Evolutionary conservation across 371 early-diverging fungal species (phyloP).

Genomic region (Apophysomyces elegans): DNA sequence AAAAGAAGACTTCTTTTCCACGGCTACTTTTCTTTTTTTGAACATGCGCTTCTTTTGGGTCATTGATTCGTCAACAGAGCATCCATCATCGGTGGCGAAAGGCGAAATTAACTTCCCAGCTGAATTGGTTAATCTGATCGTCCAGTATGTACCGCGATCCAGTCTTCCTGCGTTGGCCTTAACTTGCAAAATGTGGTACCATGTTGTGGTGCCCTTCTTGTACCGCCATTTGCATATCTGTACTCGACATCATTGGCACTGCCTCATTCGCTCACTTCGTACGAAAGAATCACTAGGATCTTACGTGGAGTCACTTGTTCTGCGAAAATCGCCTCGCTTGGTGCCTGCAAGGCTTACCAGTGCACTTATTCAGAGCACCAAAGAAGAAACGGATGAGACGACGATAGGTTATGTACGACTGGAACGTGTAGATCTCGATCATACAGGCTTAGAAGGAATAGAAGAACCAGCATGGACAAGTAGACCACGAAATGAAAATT

Average conservation of each 20-base stretch:
- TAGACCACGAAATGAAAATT: conserved; percentile 27
- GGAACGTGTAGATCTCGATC: conserved; percentile 28
- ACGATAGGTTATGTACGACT: conserved; percentile 34
- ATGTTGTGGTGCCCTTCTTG: conserved; percentile 34
- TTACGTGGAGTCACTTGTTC: conserved; percentile 29
- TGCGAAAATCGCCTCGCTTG: conserved; percentile 38
- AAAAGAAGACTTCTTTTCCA: no score
- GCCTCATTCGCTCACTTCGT: conserved; percentile 22
- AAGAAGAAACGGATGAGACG: conserved; percentile 23
- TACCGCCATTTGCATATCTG: conserved; percentile 38
- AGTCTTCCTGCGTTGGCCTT: conserved; percentile 22
- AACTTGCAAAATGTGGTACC: conserved; percentile 34
- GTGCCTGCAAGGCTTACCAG: conserved; percentile 27
- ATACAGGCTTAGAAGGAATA: conserved; percentile 38
- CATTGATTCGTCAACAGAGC: background rate
- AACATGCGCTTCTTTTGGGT: conserved; percentile 7
- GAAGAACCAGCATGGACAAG: conserved; percentile 11
- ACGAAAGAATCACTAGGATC: conserved; percentile 16
- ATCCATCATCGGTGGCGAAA: background rate
- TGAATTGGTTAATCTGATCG: conserved; percentile 33
- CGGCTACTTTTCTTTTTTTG: background rate
- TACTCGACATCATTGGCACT: conserved; percentile 36
- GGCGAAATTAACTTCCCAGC: conserved; percentile 24
- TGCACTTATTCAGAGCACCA: conserved; percentile 15
- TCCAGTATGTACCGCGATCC: conserved; percentile 32